A percentile compares a stretch with the other conserved stretches of the same genome.
These are phyloP conservation scores for Nicotiana sylvestris DNA, from an alignment of 257 asterid genomes.

Conservation along the genomic window DNA sequence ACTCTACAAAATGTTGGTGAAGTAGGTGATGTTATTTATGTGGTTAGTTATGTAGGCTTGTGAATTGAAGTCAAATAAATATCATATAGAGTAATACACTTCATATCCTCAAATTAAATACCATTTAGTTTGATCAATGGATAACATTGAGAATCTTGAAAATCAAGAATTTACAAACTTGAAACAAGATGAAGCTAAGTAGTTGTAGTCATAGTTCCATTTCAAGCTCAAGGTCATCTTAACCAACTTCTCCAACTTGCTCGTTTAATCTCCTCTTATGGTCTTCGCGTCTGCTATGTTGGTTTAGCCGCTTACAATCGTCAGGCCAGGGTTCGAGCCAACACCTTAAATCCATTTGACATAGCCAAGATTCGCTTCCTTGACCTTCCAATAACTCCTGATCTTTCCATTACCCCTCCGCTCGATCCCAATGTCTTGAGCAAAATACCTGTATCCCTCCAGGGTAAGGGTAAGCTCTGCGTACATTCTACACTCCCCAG, in stretches of 20 bases:
- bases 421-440: conserved; percentile 23
- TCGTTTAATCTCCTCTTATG: conserved; percentile 27
- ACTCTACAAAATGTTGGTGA: too few species aligned
- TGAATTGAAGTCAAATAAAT: too few species aligned
- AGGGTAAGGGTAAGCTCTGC: neutral
- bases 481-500: too few species aligned
- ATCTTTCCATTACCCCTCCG: conserved; percentile 31
- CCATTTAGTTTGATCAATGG: neutral
- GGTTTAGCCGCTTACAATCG: conserved; percentile 36
- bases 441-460: conserved; percentile 37
- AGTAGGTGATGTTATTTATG: too few species aligned
- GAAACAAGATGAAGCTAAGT: neutral
- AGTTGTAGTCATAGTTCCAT: conserved; percentile 12
- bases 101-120: too few species aligned
- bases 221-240: conserved; percentile 28
- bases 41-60: too few species aligned
- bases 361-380: conserved; percentile 32
- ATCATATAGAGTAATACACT: too few species aligned
- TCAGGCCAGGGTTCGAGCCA: conserved; percentile 33
- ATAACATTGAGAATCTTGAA: neutral
- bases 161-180: neutral
- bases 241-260: conserved; percentile 43
- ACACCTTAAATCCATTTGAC: conserved; percentile 17
- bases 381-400: conserved; percentile 31
- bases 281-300: conserved; percentile 29